Evolutionary conservation across 345 rosid genomes (phyloP).

Genomic region (Gossypium thurberi): DNA sequence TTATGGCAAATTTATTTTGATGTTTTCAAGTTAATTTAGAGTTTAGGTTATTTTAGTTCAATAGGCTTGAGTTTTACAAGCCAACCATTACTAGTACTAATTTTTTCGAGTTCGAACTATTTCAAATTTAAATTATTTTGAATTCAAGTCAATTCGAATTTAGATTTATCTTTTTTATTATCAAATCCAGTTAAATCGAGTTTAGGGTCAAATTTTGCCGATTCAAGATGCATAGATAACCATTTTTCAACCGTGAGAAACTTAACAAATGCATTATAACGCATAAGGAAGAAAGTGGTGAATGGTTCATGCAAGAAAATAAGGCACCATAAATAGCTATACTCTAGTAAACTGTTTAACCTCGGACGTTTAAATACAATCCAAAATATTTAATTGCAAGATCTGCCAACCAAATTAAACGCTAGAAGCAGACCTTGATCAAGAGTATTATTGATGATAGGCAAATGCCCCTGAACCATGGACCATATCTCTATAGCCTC

Average conservation of each 20-base stretch:
- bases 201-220: no score
- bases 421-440: not conserved
- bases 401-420: constrained; percentile 4
- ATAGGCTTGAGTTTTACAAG: no score
- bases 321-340: not conserved
- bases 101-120: no score
- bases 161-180: no score
- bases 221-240: no score
- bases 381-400: not conserved
- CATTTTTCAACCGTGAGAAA: not conserved
- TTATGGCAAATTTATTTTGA: no score
- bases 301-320: not conserved
- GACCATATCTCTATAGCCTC: not conserved
- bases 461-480: not conserved
- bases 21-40: no score
- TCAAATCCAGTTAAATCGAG: no score
- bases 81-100: no score
- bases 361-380: not conserved
- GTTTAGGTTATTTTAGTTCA: no score
- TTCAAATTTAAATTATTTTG: no score
- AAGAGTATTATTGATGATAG: constrained; percentile 4
- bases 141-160: no score
- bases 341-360: not conserved
- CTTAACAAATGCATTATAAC: not conserved
- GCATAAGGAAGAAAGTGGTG: not conserved